phyloP scores from a whole-genome alignment of 805 yeast genomes.

The Saturnispora mendoncae region DNA sequence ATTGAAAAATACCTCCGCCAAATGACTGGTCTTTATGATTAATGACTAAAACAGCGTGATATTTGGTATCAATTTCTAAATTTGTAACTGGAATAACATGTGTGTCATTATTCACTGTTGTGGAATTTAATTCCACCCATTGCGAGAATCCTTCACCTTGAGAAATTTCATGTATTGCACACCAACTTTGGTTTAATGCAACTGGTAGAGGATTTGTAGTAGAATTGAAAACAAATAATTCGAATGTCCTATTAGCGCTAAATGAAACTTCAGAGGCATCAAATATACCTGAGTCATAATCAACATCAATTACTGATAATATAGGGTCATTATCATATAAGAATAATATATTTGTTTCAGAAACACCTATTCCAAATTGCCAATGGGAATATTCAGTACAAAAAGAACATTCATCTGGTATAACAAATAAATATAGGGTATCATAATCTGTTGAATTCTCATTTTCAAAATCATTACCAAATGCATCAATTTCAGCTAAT shows the following conservation, averaged over 20 bases:
- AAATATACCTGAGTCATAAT: conserved; percentile 56
- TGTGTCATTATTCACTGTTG: conserved; percentile 9
- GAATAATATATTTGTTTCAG: conserved; percentile 52
- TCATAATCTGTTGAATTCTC: conserved; percentile 7
- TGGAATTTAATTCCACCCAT: conserved; percentile 18
- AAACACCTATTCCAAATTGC: conserved; percentile 60
- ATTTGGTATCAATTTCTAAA: conserved; percentile 50
- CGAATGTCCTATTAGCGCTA: conserved; percentile 18
- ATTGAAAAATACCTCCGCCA: conserved; percentile 60
- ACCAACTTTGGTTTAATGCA: conserved; percentile 49
- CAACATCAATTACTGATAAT: conserved; percentile 59
- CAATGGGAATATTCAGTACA: conserved; percentile 30
- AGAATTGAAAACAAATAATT: conserved; percentile 39
- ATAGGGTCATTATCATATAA: conserved; percentile 59
- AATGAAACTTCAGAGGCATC: conserved; percentile 37
- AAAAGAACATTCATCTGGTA: conserved; percentile 18
- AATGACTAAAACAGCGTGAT: conserved; percentile 55
- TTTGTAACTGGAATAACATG: conserved; percentile 55
- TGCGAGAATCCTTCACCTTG: conserved; percentile 24
- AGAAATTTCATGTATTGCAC: conserved; percentile 57
- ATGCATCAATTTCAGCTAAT: conserved; percentile 7
- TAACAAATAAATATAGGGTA: conserved; percentile 18
- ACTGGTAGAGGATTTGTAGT: conserved; percentile 31
- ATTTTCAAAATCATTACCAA: conserved; percentile 8
- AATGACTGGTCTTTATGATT: conserved; percentile 30